Evolutionary conservation across 2,329 filamentous ascomycete species (phyloP), one percentile per base, ranked within the genome.

Genomic region (Aspergillus tamarii): DNA sequence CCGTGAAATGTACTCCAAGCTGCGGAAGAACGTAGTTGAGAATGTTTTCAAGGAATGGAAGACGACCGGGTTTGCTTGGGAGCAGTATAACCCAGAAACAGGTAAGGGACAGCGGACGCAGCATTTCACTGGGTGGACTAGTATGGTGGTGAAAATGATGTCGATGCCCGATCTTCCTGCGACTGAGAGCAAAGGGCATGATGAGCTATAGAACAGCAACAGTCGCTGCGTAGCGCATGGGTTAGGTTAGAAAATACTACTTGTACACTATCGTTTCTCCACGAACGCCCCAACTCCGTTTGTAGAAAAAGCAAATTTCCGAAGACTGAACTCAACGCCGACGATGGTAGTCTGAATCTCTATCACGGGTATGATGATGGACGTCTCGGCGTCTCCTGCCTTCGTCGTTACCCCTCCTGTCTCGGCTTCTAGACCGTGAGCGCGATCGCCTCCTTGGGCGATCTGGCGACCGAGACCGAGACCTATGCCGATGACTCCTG

Each of bases 61-160:
- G 75, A 88, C 92, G 74, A 98, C 95, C 0, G 94, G 94, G 21
- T 98, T 98, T 76, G 95, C 94, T 0, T 99, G 94, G 94, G 95
- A 99, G 80, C 95, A 99, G 81, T 99, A 98, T 78, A 92, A 96
- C 76, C 93, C 94, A 0, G 93, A 97, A 72, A 96, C 92, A 4
- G 95, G 95, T 53, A 87, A 87, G 59, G 95, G 95, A n/a, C 94
- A 98, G 83, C 86, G 95, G 48, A 98, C 94, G 6, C 93, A 97
- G 83, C 94, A 98, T 79, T 99, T 99, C 77, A 97, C 95, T 0
- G 95, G 95, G 57, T 99, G 95, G 95, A 99, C 95, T n/a, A 97
- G 93, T 77, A 83, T 98, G 79, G 92, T 98, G 55, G 94, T 98
- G 53, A 97, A 97, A 84, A 92, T 99, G 69, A 97, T 98, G 93